A percentile compares a stretch with the other conserved stretches of the same genome.
Evolutionary conservation across 1,284 basidiomycete species (phyloP).

Genomic region (Caloboletus firmus): DNA sequence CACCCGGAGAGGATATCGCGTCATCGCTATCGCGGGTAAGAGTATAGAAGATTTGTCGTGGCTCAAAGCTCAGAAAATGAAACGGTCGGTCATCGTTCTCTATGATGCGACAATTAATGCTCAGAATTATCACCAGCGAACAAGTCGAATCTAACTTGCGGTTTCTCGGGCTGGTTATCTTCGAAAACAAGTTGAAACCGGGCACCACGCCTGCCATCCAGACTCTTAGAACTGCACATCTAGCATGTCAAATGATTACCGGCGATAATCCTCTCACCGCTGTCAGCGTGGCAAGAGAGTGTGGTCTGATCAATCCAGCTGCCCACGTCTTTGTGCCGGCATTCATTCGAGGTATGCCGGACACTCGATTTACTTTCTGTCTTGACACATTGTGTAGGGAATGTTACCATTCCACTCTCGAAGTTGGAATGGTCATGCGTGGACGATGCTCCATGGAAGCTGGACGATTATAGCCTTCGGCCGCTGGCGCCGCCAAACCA

Average conservation of each 20-base stretch:
- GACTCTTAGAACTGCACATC: slow-evolving; percentile 83
- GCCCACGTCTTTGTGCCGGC: slow-evolving; percentile 90
- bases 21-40: slow-evolving; percentile 98
- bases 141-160: slow-evolving; percentile 90
- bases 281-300: slow-evolving; percentile 95
- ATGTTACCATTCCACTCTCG: slow-evolving; percentile 59
- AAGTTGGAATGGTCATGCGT: slow-evolving; percentile 90
- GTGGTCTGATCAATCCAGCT: slow-evolving; percentile 84
- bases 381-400: slow-evolving; percentile 46
- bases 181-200: slow-evolving; percentile 98
- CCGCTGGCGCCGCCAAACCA: slow-evolving; percentile 69
- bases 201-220: slow-evolving; percentile 92
- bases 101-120: slow-evolving; percentile 1
- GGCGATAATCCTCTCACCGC: slow-evolving; percentile 98
- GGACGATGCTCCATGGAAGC: slow-evolving; percentile 83
- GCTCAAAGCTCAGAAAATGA: slow-evolving; percentile 97
- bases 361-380: not conserved
- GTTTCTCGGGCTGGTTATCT: slow-evolving; percentile 96
- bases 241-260: slow-evolving; percentile 97
- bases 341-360: slow-evolving; percentile 68
- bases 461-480: slow-evolving; percentile 88
- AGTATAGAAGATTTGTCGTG: slow-evolving; percentile 91
- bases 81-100: slow-evolving; percentile 56
- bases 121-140: slow-evolving; percentile 56
- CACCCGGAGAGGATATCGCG: slow-evolving; percentile 95